Base-by-base conservation (phyloP, 2,329 filamentous ascomycete genomes). In the Fusarium napiforme region DNA sequence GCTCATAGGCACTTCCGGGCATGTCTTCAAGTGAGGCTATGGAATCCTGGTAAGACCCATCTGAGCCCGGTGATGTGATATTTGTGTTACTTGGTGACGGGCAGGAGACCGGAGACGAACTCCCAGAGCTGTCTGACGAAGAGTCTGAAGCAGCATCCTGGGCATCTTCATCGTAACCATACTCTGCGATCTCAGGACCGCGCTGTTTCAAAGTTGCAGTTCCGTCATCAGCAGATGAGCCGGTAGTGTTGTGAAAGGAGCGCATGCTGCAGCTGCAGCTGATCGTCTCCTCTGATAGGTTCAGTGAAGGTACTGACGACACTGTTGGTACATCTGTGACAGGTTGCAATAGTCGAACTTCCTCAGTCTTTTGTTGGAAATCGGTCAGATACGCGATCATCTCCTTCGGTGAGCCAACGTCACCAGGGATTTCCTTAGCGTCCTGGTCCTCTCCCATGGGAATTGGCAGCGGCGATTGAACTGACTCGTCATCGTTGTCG, bases 151-250 rank as follows among this genome's bases (percentile, higher is more conserved):
- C 32, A 45, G 9, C 19, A 7, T 61, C 15, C 2, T 18, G 50
- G 14, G 15, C 15, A 28, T 30, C 15, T 18, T n/a, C 23, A 7
- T 12, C 9, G n/a, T 36, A n/a, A n/a, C 14, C 12, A 26, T 28
- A 18, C 3, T 32, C n/a, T 26, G 5, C 7, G 0, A 23, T 23
- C 18, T 18, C 7, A 4, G 7, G 11, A 21, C 7, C 4, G 7
- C 4, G 5, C 11, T 18, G 28, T 10, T 21, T 10, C 28, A 18
- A 8, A 30, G 28, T 30, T 23, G 21, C 19, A 19, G 11, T 7
- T 7, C 16, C 58, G 12, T 55, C 19, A 26, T n/a, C 19, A 19
- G 28, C 9, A 21, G 15, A 21, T n/a, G 10, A 19, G 3, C 26
- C 5, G 7, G 16, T 8, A 45, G 26, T 21, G 3, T 32, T 28